Conservation (phyloP, 2,329 filamentous ascomycete genomes). For the Fusarium napiforme region DNA sequence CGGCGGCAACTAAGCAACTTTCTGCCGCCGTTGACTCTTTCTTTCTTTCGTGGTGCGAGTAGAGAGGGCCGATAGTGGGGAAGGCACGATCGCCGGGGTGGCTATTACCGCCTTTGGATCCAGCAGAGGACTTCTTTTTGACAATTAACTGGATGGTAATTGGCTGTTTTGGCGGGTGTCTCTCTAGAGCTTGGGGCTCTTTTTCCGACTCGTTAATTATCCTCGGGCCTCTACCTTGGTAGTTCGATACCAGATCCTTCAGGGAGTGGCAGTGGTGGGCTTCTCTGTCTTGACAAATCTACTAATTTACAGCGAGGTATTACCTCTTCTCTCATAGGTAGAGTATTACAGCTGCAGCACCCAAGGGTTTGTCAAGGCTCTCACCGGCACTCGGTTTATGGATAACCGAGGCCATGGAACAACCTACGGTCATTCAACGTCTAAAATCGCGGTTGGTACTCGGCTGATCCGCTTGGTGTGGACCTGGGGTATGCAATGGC, state of each 20-base stretch:
- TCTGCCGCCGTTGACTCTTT: conserved; percentile 23
- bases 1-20: too few relatives aligned
- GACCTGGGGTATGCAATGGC: conserved; percentile 28
- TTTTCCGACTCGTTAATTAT: background rate
- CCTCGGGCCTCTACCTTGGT: conserved; percentile 8
- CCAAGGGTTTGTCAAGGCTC: background rate
- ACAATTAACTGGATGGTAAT: conserved; percentile 41
- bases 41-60: conserved; percentile 14
- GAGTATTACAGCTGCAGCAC: background rate
- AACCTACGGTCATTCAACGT: background rate
- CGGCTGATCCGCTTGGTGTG: conserved; percentile 28
- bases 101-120: conserved; percentile 11
- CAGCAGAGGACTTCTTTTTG: conserved; percentile 20
- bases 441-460: conserved; percentile 22
- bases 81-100: conserved; percentile 19
- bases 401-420: conserved; percentile 40
- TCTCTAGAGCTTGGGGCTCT: conserved; percentile 4
- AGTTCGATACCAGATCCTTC: background rate
- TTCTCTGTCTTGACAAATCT: background rate
- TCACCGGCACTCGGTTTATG: conserved; percentile 38
- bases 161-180: conserved; percentile 31
- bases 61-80: conserved; percentile 20
- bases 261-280: background rate
- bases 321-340: background rate
- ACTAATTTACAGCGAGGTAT: background rate